Evolutionary conservation across 2,329 filamentous ascomycete species (phyloP).

Genomic region (Aspergillus vadensis): DNA sequence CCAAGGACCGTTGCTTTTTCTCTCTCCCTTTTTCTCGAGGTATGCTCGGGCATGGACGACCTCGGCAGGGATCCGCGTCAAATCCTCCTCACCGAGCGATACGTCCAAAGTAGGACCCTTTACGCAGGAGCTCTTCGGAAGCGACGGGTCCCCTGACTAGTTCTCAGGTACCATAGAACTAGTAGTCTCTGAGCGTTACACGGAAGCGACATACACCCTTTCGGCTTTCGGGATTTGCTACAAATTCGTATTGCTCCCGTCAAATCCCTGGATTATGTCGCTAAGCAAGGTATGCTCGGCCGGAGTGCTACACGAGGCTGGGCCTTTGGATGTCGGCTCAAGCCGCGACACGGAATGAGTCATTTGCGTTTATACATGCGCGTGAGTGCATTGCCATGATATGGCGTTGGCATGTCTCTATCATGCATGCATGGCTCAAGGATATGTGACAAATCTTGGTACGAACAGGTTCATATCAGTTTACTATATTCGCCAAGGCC

Average conservation of each 20-base stretch:
- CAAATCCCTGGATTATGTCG: neutral
- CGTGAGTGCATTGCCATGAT: neutral
- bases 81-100: neutral
- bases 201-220: neutral
- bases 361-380: neutral
- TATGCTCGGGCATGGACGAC: neutral
- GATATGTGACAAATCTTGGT: neutral
- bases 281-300: neutral
- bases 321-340: neutral
- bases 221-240: neutral
- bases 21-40: neutral
- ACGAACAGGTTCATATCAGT: neutral
- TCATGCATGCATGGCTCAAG: neutral
- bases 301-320: neutral
- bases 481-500: neutral
- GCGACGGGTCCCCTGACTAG: neutral
- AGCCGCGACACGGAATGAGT: slow-evolving; percentile 1
- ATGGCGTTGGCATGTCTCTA: neutral
- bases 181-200: neutral
- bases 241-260: neutral
- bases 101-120: neutral
- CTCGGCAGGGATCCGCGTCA: neutral
- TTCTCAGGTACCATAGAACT: neutral
- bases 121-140: neutral
- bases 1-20: slow-evolving; percentile 1